Evolutionary conservation across 768 basidiomycete genomes (phyloP), one percentile per base, ranked within the genome.

Genomic region (Agaricus subrufescens): DNA sequence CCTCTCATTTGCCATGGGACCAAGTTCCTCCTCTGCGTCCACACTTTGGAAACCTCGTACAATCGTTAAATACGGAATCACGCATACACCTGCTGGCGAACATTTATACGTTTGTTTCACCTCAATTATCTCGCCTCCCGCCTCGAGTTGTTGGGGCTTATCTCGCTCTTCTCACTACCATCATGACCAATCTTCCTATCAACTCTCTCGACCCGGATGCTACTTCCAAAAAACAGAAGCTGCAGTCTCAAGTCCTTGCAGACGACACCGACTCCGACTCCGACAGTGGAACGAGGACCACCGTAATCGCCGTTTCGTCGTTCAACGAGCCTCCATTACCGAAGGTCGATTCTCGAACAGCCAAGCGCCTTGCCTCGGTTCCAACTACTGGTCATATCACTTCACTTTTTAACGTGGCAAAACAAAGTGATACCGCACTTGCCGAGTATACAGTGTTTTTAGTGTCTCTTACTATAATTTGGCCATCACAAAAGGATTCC

Each of bases 21-120:
- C 56, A 68, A 34, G 68, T 81, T 15, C 66, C 69, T 44, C 59
- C 63, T 3, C 39, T 76, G 14, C 60, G 67, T 3, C 49, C 65
- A 1, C 34, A 58, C 56, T 46, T 67, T 1, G 27, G 65, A 7
- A 59, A 64, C 5, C 68, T 76, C 42, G 58, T 70, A n/a, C 62
- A 66, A 10, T 62, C 63, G 1, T 71, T 66, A 12, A 61, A 62
- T 3, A 46, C 61, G 1, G 69, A 73, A 44, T 65, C 65, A 19
- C 76, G 72, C 62, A 66, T 86, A 44, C 82, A 94, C 63, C 77
- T 94, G 3, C 63, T 91, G 6, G 86, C 91, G 1, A 95, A 92
- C 63, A 69, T 91, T 11, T 68, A 82, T 51, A 76, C 82, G 27
- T 86, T 94, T 65, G 75, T 76, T 10, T 73, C 82, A 1, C 82